Percentiles rank a stretch among this genome's conserved stretches.
phyloP scores from a whole-genome alignment of 352 stramenopile genomes.

The Stramenopiles sp. region DNA sequence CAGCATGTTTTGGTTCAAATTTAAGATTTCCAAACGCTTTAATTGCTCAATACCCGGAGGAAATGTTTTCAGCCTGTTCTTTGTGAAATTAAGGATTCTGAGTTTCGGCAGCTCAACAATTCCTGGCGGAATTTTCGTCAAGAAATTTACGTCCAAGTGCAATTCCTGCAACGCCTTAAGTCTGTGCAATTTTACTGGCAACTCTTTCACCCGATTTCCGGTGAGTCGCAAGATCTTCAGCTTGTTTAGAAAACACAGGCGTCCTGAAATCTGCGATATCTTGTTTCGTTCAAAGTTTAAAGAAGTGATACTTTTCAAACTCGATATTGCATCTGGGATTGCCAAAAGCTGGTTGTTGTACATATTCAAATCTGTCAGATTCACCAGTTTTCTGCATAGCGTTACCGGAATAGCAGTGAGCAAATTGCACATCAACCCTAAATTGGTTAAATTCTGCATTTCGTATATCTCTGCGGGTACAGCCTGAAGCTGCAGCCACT shows the following conservation, averaged over 20 bases:
- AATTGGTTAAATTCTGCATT: not conserved
- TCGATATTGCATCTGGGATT: not conserved
- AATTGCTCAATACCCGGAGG: not conserved
- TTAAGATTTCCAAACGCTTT: constrained; percentile 4
- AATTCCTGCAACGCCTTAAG: not conserved
- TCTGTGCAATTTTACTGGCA: not conserved
- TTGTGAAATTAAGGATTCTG: not conserved
- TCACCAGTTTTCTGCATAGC: not conserved
- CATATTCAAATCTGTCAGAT: not conserved
- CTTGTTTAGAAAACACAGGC: not conserved
- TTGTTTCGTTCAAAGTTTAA: not conserved
- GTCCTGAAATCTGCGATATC: not conserved
- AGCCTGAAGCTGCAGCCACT: not conserved
- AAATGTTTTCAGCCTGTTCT: not conserved
- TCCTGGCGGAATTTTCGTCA: not conserved
- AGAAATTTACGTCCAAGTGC: not conserved
- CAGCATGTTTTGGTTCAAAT: not conserved
- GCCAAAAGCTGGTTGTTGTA: not conserved
- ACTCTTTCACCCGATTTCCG: not conserved
- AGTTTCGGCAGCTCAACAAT: not conserved
- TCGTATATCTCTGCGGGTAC: not conserved
- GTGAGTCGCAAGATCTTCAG: not conserved
- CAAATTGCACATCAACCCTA: not conserved
- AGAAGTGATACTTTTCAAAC: not conserved
- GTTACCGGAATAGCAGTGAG: not conserved